Base-by-base conservation (phyloP, 352 stramenopile species). In the Globisporangium carolinianum region DNA sequence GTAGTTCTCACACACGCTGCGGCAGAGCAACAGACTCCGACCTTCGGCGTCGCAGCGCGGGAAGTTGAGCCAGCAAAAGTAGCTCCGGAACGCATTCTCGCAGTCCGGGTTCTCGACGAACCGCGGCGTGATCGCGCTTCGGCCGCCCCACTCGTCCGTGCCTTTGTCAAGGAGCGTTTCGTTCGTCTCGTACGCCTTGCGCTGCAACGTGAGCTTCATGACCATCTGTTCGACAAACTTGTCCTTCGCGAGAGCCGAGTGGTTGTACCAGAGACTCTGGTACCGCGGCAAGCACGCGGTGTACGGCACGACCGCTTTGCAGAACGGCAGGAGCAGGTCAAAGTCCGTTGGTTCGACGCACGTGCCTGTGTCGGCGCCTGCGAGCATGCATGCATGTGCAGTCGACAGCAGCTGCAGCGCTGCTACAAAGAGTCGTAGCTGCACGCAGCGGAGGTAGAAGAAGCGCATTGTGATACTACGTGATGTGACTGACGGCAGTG, bases 51-150 rank as follows among this genome's bases (percentile, higher is more conserved):
- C 89, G 67, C 89, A 97, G 38, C 90, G 76, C 17, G 90, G 90
- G 62, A 97, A 97, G 67, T 96, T 97, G 14, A 96, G 50, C 83
- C 81, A 97, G 65, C 89, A 97, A 38, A 92, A 85, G 62, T 94
- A 97, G 58, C 93, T 93, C 43, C 69, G 69, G 63, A 94, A 97
- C n/a, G 90, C 86, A 55, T 95, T 88, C 65, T 93, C 71, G 48
- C 90, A 97, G 62, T 96, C 90, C 8, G 78, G 62, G 56, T 96
- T 95, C 50, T 94, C 79, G 32, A 76, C 72, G 61, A 95, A 97
- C 18, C 84, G 81, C 60, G 86, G 75, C 54, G 78, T 73, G 42
- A 89, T 85, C 50, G 81, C 72, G 17, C 78, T 66, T 10, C 63
- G 37, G 1, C 62, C 59, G 35, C 79, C 78, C 75, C 82, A 89